phyloP scores from a whole-genome alignment of 2,329 filamentous ascomycete genomes.

The Monosporascus sp. region DNA sequence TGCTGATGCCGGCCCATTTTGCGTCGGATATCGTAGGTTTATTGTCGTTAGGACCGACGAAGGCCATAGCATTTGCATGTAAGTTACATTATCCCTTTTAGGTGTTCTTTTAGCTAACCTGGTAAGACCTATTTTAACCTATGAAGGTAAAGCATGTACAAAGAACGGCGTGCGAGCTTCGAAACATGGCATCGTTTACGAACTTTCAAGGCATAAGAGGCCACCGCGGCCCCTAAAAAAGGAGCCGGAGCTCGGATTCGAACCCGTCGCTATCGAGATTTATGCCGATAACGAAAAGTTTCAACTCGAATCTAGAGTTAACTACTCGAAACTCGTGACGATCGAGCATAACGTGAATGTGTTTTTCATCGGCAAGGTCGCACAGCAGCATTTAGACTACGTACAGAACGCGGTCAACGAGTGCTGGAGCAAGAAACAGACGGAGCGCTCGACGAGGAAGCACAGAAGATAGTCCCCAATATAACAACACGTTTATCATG shows the following conservation, averaged over 20 bases:
- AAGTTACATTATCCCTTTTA: constrained; percentile 23
- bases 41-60: constrained; percentile 47
- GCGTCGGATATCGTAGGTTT: constrained; percentile 48
- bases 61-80: constrained; percentile 54
- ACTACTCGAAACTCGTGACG: constrained; percentile 52
- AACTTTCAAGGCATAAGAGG: constrained; percentile 20
- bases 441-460: constrained; percentile 17
- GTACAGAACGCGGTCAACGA: constrained; percentile 41
- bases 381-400: constrained; percentile 32
- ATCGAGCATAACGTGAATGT: constrained; percentile 55
- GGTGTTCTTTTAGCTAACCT: constrained; percentile 4
- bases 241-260: constrained; percentile 45
- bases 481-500: background rate
- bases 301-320: constrained; percentile 46
- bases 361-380: constrained; percentile 51
- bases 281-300: constrained; percentile 39
- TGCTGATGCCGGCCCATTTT: constrained; percentile 34
- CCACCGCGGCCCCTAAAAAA: constrained; percentile 26
- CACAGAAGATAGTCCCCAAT: constrained; percentile 14
- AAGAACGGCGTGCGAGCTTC: constrained; percentile 48
- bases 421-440: constrained; percentile 43
- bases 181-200: constrained; percentile 50
- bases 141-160: constrained; percentile 45
- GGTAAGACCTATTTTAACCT: constrained; percentile 50
- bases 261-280: constrained; percentile 40